Percentiles rank a stretch among this genome's conserved stretches.
Conservation (phyloP, 1,139 yeast species). For the Magnusiomyces starmeri region DNA sequence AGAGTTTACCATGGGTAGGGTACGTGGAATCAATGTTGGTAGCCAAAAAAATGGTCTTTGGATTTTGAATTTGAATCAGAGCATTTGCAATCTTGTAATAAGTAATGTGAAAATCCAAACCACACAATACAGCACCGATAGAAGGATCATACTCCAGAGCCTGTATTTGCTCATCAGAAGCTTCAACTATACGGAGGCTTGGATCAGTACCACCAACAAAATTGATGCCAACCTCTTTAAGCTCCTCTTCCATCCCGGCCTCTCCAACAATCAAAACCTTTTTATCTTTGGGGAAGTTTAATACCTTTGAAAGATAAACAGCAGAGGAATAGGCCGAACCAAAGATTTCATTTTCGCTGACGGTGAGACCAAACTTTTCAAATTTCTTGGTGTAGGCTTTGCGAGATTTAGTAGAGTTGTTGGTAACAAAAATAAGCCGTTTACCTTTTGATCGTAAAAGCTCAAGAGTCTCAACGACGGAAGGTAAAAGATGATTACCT, state of each 20-base stretch:
- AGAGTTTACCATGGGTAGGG: constrained; percentile 76
- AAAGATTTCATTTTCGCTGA: constrained; percentile 67
- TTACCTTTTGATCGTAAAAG: constrained; percentile 49
- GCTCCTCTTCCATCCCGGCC: constrained; percentile 68
- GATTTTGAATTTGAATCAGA: constrained; percentile 67
- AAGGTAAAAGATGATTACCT: constrained; percentile 67
- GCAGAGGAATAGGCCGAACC: constrained; percentile 93
- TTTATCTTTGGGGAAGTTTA: constrained; percentile 60
- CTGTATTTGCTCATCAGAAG: constrained; percentile 31
- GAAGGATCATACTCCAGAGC: constrained; percentile 53
- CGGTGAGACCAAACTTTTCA: constrained; percentile 59
- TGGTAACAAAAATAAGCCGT: constrained; percentile 80
- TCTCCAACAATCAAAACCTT: constrained; percentile 88
- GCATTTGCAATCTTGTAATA: constrained; percentile 78
- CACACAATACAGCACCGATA: constrained; percentile 88
- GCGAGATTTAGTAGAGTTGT: constrained; percentile 62
- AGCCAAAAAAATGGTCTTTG: constrained; percentile 70
- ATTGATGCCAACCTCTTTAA: constrained; percentile 57
- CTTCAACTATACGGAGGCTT: constrained; percentile 20
- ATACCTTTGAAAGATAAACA: constrained; percentile 69
- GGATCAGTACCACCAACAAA: constrained; percentile 68
- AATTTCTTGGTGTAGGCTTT: constrained; percentile 70
- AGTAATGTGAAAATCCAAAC: constrained; percentile 76
- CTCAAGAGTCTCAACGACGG: constrained; percentile 58
- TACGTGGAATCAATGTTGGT: constrained; percentile 95